A percentile compares a stretch with the other conserved stretches of the same genome.
Evolutionary conservation across 1,139 yeast species (phyloP).

Genomic region (Kazachstania sp.): DNA sequence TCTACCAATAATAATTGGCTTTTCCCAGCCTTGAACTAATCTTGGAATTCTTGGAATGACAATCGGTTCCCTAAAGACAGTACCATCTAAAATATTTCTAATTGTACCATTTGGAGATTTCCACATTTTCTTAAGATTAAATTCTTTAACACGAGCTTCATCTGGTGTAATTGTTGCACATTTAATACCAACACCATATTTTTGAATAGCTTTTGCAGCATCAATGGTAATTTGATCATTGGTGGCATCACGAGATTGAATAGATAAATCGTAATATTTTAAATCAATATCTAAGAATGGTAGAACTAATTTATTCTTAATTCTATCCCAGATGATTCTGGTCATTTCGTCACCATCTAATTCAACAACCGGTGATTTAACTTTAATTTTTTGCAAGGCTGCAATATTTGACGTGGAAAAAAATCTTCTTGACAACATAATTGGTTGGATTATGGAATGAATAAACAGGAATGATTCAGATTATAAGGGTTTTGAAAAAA

Average conservation of each 20-base stretch:
- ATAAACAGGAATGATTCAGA: too few species aligned
- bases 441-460: not conserved
- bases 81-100: slow-evolving; percentile 72
- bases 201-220: slow-evolving; percentile 65
- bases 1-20: slow-evolving; percentile 79
- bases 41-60: slow-evolving; percentile 71
- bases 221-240: slow-evolving; percentile 65
- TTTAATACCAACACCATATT: slow-evolving; percentile 74
- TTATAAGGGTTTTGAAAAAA: not conserved
- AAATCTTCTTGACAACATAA: slow-evolving; percentile 6
- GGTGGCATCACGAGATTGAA: slow-evolving; percentile 62
- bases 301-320: slow-evolving; percentile 57
- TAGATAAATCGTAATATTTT: slow-evolving; percentile 68
- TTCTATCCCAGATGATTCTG: slow-evolving; percentile 71
- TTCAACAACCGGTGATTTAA: slow-evolving; percentile 67
- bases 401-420: slow-evolving; percentile 5
- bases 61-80: slow-evolving; percentile 78
- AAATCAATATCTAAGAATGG: slow-evolving; percentile 68
- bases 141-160: slow-evolving; percentile 72
- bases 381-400: slow-evolving; percentile 43
- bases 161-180: slow-evolving; percentile 87
- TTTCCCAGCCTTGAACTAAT: slow-evolving; percentile 68
- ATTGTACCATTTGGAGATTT: slow-evolving; percentile 79
- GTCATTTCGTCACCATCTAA: slow-evolving; percentile 86
- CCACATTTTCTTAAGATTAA: slow-evolving; percentile 74